A percentile compares a stretch with the other conserved stretches of the same genome.
Evolutionary conservation across 257 asterid genomes (phyloP).

Genomic region (Verbascum thapsus): DNA sequence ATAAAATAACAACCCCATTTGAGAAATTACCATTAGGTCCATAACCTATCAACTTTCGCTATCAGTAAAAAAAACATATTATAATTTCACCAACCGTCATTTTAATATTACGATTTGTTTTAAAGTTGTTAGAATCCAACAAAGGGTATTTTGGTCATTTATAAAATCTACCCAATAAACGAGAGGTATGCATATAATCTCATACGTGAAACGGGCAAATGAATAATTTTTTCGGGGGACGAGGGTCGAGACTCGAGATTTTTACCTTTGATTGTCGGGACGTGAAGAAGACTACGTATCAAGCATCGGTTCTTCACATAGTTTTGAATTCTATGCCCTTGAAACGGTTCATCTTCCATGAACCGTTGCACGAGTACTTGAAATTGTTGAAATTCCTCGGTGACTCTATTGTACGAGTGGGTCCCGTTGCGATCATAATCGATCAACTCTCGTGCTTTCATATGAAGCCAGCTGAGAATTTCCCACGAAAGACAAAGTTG

Average conservation of each 20-base stretch:
- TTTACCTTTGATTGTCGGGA: slow-evolving; percentile 71
- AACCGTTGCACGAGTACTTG: slow-evolving; percentile 79
- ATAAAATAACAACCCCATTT: too few relatives aligned
- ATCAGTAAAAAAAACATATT: too few relatives aligned
- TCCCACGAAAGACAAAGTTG: slow-evolving; percentile 83
- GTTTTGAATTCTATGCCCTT: slow-evolving; percentile 59
- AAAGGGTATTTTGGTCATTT: too few relatives aligned
- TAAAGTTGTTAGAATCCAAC: too few relatives aligned
- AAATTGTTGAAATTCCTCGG: slow-evolving; percentile 75
- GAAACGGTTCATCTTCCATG: slow-evolving; percentile 74
- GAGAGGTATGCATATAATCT: too few relatives aligned
- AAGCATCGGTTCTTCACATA: slow-evolving; percentile 60
- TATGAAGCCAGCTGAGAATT: slow-evolving; percentile 63
- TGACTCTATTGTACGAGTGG: slow-evolving; percentile 60
- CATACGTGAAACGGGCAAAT: too few relatives aligned
- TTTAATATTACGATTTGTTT: too few relatives aligned
- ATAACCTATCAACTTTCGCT: too few relatives aligned
- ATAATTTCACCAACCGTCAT: too few relatives aligned
- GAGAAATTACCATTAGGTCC: too few relatives aligned
- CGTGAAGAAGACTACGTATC: slow-evolving; percentile 66
- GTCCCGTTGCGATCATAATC: slow-evolving; percentile 40
- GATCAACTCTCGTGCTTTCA: slow-evolving; percentile 49
- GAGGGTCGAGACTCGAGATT: background rate
- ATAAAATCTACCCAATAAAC: too few relatives aligned
- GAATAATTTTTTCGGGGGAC: too few relatives aligned